A percentile compares a stretch with the other conserved stretches of the same genome.
Evolutionary conservation across 495 filamentous ascomycete genomes (phyloP).

Genomic region (Hypoxylon crocopeplum): DNA sequence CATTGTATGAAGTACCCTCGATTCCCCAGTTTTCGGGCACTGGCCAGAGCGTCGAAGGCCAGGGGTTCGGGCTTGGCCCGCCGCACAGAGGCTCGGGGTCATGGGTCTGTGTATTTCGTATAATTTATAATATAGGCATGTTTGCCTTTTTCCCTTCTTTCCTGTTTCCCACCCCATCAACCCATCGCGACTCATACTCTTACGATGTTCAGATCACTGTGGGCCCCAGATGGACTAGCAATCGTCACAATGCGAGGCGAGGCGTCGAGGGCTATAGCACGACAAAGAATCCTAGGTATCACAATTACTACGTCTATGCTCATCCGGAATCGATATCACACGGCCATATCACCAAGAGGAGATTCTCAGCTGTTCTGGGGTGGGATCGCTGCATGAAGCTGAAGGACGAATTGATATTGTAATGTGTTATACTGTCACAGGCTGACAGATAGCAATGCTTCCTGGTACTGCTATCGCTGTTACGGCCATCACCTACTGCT

Average conservation of each 20-base stretch:
- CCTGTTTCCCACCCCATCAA: background rate
- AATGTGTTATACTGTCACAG: slow-evolving; percentile 5
- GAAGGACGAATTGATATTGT: slow-evolving; percentile 11
- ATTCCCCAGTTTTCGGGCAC: slow-evolving; percentile 23
- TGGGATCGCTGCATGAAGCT: slow-evolving; percentile 17
- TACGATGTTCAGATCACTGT: slow-evolving; percentile 14
- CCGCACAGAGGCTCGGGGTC: slow-evolving; percentile 16
- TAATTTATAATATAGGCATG: background rate
- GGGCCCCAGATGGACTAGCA: slow-evolving; percentile 1
- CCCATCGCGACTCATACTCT: slow-evolving; percentile 12
- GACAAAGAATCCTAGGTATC: too few relatives aligned
- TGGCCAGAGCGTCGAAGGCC: slow-evolving; percentile 1
- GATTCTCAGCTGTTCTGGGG: slow-evolving; percentile 3
- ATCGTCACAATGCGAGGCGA: slow-evolving; percentile 4
- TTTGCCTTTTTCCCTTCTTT: slow-evolving; percentile 10
- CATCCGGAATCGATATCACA: slow-evolving; percentile 17
- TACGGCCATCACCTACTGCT: too few relatives aligned
- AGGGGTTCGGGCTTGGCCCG: slow-evolving; percentile 17
- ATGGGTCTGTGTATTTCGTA: background rate
- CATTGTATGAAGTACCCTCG: background rate
- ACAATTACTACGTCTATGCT: background rate
- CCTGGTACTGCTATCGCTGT: too few relatives aligned
- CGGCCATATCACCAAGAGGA: slow-evolving; percentile 3
- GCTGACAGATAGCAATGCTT: too few relatives aligned
- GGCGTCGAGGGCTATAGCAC: slow-evolving; percentile 1